Percentiles rank a stretch among this genome's conserved stretches.
Evolutionary conservation across 139 green algal genomes (phyloP).

Genomic region (Eudorina sp.): DNA sequence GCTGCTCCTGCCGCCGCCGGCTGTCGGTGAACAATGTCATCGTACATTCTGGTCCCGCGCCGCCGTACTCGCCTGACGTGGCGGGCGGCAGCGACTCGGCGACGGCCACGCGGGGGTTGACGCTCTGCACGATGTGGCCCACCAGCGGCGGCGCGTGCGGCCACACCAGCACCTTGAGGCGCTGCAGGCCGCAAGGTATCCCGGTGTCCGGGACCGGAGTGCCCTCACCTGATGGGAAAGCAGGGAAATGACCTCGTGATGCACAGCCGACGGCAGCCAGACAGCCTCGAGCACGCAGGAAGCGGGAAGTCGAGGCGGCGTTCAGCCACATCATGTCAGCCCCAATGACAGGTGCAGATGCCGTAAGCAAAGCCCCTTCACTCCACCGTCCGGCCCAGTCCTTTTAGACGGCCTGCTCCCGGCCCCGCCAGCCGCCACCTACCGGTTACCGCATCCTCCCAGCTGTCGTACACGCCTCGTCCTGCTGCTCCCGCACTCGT

Average conservation of each 20-base stretch:
- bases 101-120: constrained; percentile 8
- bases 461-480: constrained; percentile 4
- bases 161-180: constrained; percentile 39
- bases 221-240: not conserved
- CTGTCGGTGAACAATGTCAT: not conserved
- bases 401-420: too few relatives aligned
- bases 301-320: too few relatives aligned
- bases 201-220: not conserved
- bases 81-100: not conserved
- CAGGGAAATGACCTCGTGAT: not conserved
- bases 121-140: not conserved
- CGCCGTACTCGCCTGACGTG: not conserved
- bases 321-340: not conserved
- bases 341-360: not conserved
- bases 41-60: not conserved
- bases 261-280: too few relatives aligned
- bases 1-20: not conserved
- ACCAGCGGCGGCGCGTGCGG: not conserved
- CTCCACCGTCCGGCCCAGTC: too few relatives aligned
- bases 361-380: not conserved
- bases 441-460: constrained; percentile 17
- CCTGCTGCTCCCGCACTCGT: not conserved
- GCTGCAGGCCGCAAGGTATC: constrained; percentile 18
- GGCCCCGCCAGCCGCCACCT: too few relatives aligned
- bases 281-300: not conserved